These are phyloP conservation scores for Theobroma grandiflorum DNA, from an alignment of 441 rosid species.

Conservation along the genomic window DNA sequence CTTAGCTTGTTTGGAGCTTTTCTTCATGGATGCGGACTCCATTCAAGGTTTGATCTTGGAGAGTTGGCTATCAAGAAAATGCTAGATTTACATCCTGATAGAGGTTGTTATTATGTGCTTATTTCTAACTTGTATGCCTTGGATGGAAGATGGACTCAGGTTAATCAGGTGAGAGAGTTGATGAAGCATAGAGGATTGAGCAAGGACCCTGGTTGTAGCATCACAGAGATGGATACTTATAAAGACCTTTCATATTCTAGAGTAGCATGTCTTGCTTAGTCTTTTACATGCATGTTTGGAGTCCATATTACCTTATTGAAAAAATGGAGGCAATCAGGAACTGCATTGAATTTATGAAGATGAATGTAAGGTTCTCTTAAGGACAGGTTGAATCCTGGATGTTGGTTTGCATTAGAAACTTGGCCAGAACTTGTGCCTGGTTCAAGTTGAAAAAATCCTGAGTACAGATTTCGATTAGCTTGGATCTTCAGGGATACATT, in stretches of 20 bases:
- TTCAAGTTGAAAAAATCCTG: neutral
- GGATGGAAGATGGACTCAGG: slow-evolving; percentile 84
- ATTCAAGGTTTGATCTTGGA: slow-evolving; percentile 88
- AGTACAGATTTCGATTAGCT: neutral
- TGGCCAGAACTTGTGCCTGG: neutral
- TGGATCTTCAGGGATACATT: neutral
- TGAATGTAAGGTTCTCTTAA: neutral
- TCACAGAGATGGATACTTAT: slow-evolving; percentile 50
- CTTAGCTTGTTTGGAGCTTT: slow-evolving; percentile 61
- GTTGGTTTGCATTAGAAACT: neutral
- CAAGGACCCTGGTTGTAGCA: slow-evolving; percentile 66
- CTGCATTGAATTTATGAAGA: neutral
- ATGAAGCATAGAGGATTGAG: slow-evolving; percentile 68
- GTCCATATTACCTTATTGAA: neutral
- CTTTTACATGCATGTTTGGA: neutral
- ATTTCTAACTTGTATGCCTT: slow-evolving; percentile 76
- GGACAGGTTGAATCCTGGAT: neutral
- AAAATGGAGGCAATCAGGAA: neutral
- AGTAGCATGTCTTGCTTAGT: slow-evolving; percentile 43
- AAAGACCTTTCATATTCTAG: slow-evolving; percentile 29
- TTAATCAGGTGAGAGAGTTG: slow-evolving; percentile 62
- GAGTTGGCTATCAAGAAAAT: slow-evolving; percentile 68
- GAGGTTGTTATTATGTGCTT: slow-evolving; percentile 84
- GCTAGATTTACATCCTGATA: slow-evolving; percentile 61
- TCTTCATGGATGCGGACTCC: slow-evolving; percentile 83